A percentile compares a stretch with the other conserved stretches of the same genome.
phyloP scores from a whole-genome alignment of 1,139 yeast genomes.

The Kodamaea arcana region DNA sequence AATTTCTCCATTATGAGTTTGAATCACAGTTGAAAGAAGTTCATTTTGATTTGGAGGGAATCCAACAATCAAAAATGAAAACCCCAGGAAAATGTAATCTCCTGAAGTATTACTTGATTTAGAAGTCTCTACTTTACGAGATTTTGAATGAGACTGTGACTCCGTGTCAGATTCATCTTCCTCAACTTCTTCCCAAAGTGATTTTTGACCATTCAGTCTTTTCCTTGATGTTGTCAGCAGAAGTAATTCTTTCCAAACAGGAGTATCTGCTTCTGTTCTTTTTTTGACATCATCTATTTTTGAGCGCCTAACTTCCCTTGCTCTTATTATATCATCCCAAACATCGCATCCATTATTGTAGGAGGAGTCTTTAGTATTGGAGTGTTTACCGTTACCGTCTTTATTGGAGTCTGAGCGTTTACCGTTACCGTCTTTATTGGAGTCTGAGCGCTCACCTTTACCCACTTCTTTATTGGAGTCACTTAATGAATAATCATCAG shows the following conservation, averaged over 20 bases:
- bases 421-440: too few species aligned
- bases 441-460: slow-evolving; percentile 45
- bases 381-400: too few species aligned
- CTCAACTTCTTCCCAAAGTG: not conserved
- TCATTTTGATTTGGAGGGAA: slow-evolving; percentile 30
- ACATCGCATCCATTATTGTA: slow-evolving; percentile 9
- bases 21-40: slow-evolving; percentile 35
- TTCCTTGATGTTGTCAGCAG: not conserved
- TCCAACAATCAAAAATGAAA: slow-evolving; percentile 35
- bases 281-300: slow-evolving; percentile 35
- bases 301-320: slow-evolving; percentile 22
- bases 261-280: slow-evolving; percentile 41
- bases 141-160: not conserved
- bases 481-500: slow-evolving; percentile 36
- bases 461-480: slow-evolving; percentile 39
- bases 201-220: not conserved
- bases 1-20: slow-evolving; percentile 39
- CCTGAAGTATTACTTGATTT: not conserved
- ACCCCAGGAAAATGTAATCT: slow-evolving; percentile 28
- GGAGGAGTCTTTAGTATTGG: slow-evolving; percentile 42
- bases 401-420: too few species aligned
- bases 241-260: slow-evolving; percentile 4
- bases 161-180: slow-evolving; percentile 1
- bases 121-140: not conserved
- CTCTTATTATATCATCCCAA: slow-evolving; percentile 16